A percentile compares a stretch with the other conserved stretches of the same genome.
These are phyloP conservation scores for Heterobasidion irregulare DNA, from an alignment of 1,284 basidiomycete genomes.

Conservation along the genomic window DNA sequence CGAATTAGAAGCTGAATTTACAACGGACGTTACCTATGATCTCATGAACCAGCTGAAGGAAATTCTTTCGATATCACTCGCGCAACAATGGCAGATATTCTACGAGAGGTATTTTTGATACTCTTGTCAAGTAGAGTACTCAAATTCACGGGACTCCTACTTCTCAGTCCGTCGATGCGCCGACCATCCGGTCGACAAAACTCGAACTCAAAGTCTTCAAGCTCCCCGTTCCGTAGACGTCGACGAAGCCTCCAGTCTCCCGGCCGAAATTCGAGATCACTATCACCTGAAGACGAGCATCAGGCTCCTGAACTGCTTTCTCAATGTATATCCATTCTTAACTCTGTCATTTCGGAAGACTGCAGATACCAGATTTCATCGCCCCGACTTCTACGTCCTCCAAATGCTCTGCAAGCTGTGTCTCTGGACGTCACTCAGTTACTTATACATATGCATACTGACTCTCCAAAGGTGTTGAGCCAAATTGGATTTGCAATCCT, in stretches of 20 bases:
- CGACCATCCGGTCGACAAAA: conserved; percentile 1
- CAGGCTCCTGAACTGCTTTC: conserved; percentile 43
- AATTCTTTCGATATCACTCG: conserved; percentile 43
- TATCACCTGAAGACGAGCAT: conserved; percentile 31
- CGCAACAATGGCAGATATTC: conserved; percentile 53
- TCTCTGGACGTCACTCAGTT: conserved; percentile 57
- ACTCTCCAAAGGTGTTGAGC: conserved; percentile 42
- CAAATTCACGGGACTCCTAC: neutral
- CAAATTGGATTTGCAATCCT: conserved; percentile 56
- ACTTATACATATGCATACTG: conserved; percentile 42
- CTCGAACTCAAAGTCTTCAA: neutral
- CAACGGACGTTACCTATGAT: conserved; percentile 53
- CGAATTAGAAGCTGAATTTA: conserved; percentile 42
- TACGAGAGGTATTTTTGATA: conserved; percentile 30
- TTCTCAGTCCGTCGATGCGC: neutral
- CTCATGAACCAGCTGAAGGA: conserved; percentile 56
- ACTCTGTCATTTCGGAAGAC: conserved; percentile 58
- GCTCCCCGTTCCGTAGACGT: conserved; percentile 12
- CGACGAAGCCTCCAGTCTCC: conserved; percentile 15
- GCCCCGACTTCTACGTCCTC: conserved; percentile 51
- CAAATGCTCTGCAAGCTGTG: conserved; percentile 56
- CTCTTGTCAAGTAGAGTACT: neutral
- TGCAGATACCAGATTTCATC: conserved; percentile 52
- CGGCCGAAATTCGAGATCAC: conserved; percentile 39
- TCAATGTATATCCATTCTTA: conserved; percentile 51